Conservation (phyloP, 2,329 filamentous ascomycete genomes). For the Tolypocladium endophyticum region DNA sequence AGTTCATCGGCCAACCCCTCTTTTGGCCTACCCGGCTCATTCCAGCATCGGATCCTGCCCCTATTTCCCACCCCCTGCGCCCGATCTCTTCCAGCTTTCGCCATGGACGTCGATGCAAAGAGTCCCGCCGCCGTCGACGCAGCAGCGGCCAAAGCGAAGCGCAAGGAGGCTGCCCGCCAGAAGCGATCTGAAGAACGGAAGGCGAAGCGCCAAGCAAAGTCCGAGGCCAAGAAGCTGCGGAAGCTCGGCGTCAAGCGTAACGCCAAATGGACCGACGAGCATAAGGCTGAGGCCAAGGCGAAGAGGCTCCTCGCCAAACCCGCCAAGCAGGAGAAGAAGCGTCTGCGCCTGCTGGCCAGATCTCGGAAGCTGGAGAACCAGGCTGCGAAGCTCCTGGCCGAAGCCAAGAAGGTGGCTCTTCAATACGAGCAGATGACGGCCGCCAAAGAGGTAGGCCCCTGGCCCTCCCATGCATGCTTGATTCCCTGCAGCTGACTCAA, state of each 20-base stretch:
- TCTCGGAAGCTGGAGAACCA: conserved; percentile 27
- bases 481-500: background rate
- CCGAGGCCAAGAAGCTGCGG: conserved; percentile 22
- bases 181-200: conserved; percentile 17
- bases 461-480: background rate
- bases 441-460: conserved; percentile 6
- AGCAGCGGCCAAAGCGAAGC: background rate
- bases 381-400: conserved; percentile 26
- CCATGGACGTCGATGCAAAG: background rate
- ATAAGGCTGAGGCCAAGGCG: conserved; percentile 20
- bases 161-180: background rate
- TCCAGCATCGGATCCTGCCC: background rate
- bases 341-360: conserved; percentile 23
- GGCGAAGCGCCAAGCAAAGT: conserved; percentile 24
- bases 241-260: conserved; percentile 20
- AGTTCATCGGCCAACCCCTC: background rate
- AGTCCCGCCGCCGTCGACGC: no score
- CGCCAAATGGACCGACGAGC: conserved; percentile 22
- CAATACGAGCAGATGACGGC: conserved; percentile 15
- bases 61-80: background rate
- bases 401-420: conserved; percentile 24
- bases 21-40: background rate
- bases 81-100: background rate
- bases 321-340: conserved; percentile 27
- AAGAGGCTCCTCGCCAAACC: conserved; percentile 15